These are phyloP conservation scores for Pinus taeda DNA, from an alignment of 75 land plant genomes.

Conservation along the genomic window DNA sequence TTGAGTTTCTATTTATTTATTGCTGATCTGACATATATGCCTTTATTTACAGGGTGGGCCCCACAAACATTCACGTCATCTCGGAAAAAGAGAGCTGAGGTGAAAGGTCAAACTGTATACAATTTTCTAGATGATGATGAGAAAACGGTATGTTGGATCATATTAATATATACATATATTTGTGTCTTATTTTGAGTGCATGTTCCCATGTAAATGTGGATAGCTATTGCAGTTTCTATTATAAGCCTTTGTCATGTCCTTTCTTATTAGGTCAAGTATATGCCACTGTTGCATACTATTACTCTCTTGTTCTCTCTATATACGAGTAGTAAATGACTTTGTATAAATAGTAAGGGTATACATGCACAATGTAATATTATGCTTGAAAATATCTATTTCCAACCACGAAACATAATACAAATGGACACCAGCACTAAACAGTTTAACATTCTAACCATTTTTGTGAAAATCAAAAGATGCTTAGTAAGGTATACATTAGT, in stretches of 20 bases:
- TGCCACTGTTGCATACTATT: background rate
- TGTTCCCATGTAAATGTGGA: background rate
- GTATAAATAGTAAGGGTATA: background rate
- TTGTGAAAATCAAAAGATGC: no score
- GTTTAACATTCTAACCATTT: no score
- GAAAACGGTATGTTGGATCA: conserved; percentile 36
- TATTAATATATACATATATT: background rate
- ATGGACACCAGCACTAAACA: background rate
- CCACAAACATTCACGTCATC: conserved; percentile 87
- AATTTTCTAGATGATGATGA: conserved; percentile 93
- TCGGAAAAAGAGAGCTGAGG: conserved; percentile 69
- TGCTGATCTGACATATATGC: background rate
- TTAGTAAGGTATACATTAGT: no score
- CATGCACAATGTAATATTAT: background rate
- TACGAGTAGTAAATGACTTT: background rate
- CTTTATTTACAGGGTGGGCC: conserved; percentile 66
- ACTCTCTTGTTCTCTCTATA: background rate
- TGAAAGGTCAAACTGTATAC: conserved; percentile 57
- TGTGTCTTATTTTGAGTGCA: background rate
- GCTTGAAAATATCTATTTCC: background rate
- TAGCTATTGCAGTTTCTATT: background rate
- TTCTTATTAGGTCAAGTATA: background rate
- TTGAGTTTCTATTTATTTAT: background rate
- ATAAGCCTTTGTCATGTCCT: background rate
- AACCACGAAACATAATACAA: background rate